phyloP scores from a whole-genome alignment of 108 stramenopile genomes.

The Seminavis robusta region DNA sequence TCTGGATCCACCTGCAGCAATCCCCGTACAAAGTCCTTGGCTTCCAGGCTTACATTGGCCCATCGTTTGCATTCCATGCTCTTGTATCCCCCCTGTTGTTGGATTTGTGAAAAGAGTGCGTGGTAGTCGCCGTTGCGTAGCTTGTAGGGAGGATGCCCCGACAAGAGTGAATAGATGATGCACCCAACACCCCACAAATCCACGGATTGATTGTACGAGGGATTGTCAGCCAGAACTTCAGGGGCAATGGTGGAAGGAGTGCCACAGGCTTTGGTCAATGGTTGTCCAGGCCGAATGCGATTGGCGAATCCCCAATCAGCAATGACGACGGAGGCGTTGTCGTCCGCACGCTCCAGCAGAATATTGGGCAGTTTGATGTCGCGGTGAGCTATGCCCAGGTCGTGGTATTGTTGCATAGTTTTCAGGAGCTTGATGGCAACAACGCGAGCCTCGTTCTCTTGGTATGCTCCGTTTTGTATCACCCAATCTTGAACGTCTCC shows the following conservation, averaged over 20 bases:
- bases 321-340: slow-evolving; percentile 80
- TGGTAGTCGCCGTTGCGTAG: no score
- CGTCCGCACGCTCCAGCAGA: slow-evolving; percentile 62
- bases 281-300: no score
- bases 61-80: no score
- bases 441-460: slow-evolving; percentile 83
- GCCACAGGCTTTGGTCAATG: no score
- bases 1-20: slow-evolving; percentile 52
- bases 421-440: slow-evolving; percentile 55
- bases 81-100: slow-evolving; percentile 26
- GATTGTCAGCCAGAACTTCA: slow-evolving; percentile 80
- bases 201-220: slow-evolving; percentile 74
- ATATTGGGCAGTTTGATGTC: slow-evolving; percentile 93
- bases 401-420: slow-evolving; percentile 72
- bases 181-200: slow-evolving; percentile 95
- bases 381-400: slow-evolving; percentile 75
- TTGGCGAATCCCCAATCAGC: slow-evolving; percentile 95
- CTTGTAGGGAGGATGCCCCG: no score
- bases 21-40: slow-evolving; percentile 41
- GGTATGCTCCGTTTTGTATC: slow-evolving; percentile 67
- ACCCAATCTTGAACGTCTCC: slow-evolving; percentile 95
- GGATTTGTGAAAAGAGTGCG: slow-evolving; percentile 25
- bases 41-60: slow-evolving; percentile 35
- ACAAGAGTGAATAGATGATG: slow-evolving; percentile 85
- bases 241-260: no score